Evolutionary conservation across 768 basidiomycete species (phyloP).

Genomic region (Lactifluus volemus): DNA sequence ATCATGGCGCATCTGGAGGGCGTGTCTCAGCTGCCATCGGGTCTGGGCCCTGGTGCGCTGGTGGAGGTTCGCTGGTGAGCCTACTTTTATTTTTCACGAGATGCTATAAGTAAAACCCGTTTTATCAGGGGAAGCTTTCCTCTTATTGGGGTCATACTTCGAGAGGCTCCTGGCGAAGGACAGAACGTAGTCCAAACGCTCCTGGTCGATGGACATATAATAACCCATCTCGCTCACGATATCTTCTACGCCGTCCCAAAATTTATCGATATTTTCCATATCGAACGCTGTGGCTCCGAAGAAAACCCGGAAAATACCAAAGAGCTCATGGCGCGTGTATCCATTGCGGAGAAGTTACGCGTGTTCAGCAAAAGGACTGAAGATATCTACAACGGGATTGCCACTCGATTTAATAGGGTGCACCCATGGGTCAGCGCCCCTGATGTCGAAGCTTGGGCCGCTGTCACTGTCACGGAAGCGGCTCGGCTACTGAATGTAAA

Average conservation of each 20-base stretch:
- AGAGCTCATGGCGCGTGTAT: constrained; percentile 52
- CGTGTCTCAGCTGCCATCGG: neutral
- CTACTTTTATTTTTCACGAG: neutral
- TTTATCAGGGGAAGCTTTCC: neutral
- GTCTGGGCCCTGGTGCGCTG: constrained; percentile 23
- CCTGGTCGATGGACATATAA: neutral
- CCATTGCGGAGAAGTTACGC: constrained; percentile 52
- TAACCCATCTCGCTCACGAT: constrained; percentile 30
- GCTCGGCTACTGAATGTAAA: constrained; percentile 28
- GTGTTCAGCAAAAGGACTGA: constrained; percentile 43
- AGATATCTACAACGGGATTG: constrained; percentile 27
- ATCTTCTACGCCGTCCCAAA: constrained; percentile 52
- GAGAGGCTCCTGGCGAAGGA: constrained; percentile 4
- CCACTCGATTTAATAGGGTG: constrained; percentile 23
- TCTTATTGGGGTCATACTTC: neutral
- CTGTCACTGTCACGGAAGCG: constrained; percentile 46
- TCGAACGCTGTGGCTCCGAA: constrained; percentile 38
- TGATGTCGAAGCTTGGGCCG: constrained; percentile 44
- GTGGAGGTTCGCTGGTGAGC: constrained; percentile 27
- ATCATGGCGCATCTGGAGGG: neutral
- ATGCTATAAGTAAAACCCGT: neutral
- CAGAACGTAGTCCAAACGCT: constrained; percentile 6
- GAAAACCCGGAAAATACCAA: constrained; percentile 24
- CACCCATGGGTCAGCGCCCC: constrained; percentile 40
- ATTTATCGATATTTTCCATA: constrained; percentile 40